These are phyloP conservation scores for Bipolaris oryzae DNA, from an alignment of 2,329 filamentous ascomycete species.

Conservation along the genomic window DNA sequence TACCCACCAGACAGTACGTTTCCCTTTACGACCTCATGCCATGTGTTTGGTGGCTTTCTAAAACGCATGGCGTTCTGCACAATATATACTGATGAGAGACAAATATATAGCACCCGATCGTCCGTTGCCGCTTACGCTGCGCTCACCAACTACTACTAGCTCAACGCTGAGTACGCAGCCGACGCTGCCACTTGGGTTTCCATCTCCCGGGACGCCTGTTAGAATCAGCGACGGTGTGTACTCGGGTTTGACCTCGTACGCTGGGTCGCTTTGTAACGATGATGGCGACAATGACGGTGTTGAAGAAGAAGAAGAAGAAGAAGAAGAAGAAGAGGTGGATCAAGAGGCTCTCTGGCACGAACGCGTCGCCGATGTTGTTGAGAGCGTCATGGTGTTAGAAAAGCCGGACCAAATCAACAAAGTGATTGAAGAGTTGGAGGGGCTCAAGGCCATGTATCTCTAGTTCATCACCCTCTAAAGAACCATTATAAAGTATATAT, in stretches of 20 bases:
- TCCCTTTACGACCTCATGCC: neutral
- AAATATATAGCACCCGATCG: conserved; percentile 31
- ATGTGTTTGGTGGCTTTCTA: neutral
- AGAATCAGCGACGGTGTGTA: neutral
- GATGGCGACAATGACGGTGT: neutral
- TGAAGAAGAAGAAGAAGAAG: too few species aligned
- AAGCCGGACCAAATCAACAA: neutral
- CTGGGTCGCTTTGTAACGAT: neutral
- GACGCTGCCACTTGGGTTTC: conserved; percentile 3
- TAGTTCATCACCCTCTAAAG: too few species aligned
- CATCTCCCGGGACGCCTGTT: neutral
- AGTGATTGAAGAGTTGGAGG: conserved; percentile 3
- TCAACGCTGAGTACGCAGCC: conserved; percentile 11
- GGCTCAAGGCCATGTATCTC: neutral
- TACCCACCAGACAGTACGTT: conserved; percentile 23
- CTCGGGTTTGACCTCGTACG: neutral
- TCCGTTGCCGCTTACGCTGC: conserved; percentile 32
- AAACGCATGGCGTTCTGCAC: neutral
- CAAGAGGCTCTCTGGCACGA: neutral
- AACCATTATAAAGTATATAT: too few species aligned
- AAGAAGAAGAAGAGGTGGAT: too few species aligned
- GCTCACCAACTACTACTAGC: conserved; percentile 6
- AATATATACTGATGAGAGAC: conserved; percentile 1
- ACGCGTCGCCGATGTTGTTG: neutral
- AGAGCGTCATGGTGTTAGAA: neutral